Evolutionary conservation across 2,329 filamentous ascomycete genomes (phyloP).

Genomic region (Pseudogymnoascus sp.): DNA sequence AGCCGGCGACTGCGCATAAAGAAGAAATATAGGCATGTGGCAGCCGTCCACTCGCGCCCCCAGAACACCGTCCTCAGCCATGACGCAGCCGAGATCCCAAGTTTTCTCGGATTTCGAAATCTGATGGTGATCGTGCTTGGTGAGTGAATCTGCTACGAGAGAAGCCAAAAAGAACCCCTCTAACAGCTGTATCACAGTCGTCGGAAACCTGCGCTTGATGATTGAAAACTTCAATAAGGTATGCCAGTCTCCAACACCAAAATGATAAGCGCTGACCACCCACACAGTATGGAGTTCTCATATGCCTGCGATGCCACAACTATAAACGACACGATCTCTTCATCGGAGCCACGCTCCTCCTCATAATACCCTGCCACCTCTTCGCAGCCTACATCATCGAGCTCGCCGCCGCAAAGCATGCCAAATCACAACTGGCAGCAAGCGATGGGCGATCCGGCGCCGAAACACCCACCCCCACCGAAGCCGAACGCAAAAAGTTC

Average conservation of each 20-base stretch:
- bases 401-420: slow-evolving; percentile 70
- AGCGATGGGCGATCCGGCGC: slow-evolving; percentile 34
- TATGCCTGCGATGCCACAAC: slow-evolving; percentile 85
- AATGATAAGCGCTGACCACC: background rate
- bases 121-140: slow-evolving; percentile 89
- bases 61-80: slow-evolving; percentile 79
- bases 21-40: slow-evolving; percentile 84
- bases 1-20: slow-evolving; percentile 25
- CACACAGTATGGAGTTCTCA: slow-evolving; percentile 75
- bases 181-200: slow-evolving; percentile 47
- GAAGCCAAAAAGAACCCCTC: slow-evolving; percentile 1
- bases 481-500: slow-evolving; percentile 57
- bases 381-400: slow-evolving; percentile 89
- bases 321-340: slow-evolving; percentile 72
- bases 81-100: slow-evolving; percentile 67
- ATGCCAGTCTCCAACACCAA: slow-evolving; percentile 11
- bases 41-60: slow-evolving; percentile 68
- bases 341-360: slow-evolving; percentile 71
- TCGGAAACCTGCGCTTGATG: slow-evolving; percentile 87
- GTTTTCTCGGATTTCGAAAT: slow-evolving; percentile 90
- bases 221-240: slow-evolving; percentile 97
- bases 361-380: slow-evolving; percentile 83
- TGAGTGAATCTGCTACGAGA: slow-evolving; percentile 35
- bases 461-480: slow-evolving; percentile 43
- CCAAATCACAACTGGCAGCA: slow-evolving; percentile 58